These are phyloP conservation scores for Leccinum solheimii DNA, from an alignment of 1,284 basidiomycete species.

Conservation along the genomic window DNA sequence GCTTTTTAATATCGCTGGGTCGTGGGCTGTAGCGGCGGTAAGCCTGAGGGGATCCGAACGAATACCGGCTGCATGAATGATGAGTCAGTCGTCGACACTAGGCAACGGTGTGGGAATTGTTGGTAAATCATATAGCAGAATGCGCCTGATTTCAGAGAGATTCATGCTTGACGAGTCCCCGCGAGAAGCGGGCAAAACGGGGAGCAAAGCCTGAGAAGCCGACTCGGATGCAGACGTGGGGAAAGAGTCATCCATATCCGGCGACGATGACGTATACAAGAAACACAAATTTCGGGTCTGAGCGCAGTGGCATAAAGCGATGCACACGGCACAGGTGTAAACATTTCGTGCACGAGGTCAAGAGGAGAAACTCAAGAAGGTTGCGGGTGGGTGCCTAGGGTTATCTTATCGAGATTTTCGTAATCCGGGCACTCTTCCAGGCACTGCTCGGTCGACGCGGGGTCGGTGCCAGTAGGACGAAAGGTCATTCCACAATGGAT, in stretches of 20 bases:
- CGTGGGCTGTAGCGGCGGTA: background rate
- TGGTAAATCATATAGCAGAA: background rate
- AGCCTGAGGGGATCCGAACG: background rate
- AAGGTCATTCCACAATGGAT: background rate
- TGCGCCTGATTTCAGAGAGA: background rate
- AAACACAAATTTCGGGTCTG: background rate
- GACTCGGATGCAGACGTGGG: slow-evolving; percentile 1
- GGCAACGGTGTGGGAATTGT: background rate
- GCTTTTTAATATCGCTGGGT: background rate
- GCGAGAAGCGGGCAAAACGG: slow-evolving; percentile 1
- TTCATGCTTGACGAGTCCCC: background rate
- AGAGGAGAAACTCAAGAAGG: background rate
- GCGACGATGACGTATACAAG: slow-evolving; percentile 13
- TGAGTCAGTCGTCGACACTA: background rate
- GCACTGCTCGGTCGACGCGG: background rate
- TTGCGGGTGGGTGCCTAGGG: background rate
- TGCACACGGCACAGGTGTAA: background rate
- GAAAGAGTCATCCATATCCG: slow-evolving; percentile 7
- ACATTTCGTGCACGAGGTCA: background rate
- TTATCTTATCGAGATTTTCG: background rate
- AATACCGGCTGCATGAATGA: background rate
- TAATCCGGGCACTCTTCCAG: background rate
- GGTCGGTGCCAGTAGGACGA: background rate
- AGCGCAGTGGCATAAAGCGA: background rate
- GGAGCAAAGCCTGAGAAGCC: background rate